Base-by-base conservation (phyloP, 805 yeast genomes). In the Jamesozyma gamospora region DNA sequence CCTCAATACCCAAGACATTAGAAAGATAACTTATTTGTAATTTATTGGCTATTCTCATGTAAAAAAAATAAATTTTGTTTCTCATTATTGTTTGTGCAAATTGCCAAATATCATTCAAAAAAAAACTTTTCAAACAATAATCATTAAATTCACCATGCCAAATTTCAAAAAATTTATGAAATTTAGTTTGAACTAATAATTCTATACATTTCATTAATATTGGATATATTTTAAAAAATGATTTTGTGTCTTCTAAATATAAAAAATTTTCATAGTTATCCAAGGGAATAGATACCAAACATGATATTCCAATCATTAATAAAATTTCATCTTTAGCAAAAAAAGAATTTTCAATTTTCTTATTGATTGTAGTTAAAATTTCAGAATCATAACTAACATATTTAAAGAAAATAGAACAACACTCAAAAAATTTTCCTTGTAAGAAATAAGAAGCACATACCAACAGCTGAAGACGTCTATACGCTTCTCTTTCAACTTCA, bases 61-160 rank as follows among this genome's bases (percentile, higher is more conserved):
- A 57, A 34, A 58, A 55, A 25, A 50, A 49, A 34, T 52, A 53
- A 13, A 58, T 51, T 36, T 57, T 58, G 28, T 47, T 39, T 32
- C 58, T 45, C 51, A 57, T 49, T 14, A 44, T 41, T 25, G 29
- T 34, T 16, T 48, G 45, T 2, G 52, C 50, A 10, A 31, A 39
- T 3, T 29, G 30, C 60, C 60, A 54, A 17, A 39, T 40, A 14
- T 41, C 42, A 21, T 35, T 35, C 10, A 58, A 37, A 21, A 57
- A 47, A 7, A 41, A 18, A 39, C 56, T 51, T 15, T 39, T 15
- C 13, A 18, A 9, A 30, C 55, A 53, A 9, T 36, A 32, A 4
- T 37, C 24, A 21, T 43, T 41, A 7, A 56, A 40, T 1, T 41
- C 44, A n/a, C 37, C 39, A 28, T 49, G 44, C 62, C 58, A 57